Evolutionary conservation across 345 rosid species (phyloP), one percentile per base, ranked within the genome.

Genomic region (Cardamine occulta): DNA sequence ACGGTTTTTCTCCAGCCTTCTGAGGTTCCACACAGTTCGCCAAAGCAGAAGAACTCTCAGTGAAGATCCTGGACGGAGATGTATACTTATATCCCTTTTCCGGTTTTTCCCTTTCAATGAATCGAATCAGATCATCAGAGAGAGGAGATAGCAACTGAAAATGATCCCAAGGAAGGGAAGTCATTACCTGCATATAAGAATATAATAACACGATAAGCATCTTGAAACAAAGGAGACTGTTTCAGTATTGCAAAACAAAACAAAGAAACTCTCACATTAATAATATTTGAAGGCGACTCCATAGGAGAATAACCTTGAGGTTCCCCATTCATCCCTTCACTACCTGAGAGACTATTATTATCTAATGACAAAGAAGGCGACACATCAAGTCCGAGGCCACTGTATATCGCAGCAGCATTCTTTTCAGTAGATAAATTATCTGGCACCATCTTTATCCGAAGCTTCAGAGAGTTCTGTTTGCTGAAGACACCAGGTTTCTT

Each of bases 371-470:
- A 84, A 56, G 96, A 88, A 59, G 98, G 99, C 8, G 98, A 92
- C 59, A 72, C 80, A 74, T 89, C 97, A 81, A 95, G 99, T 61
- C 99, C 99, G 59, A 92, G 96, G 58, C 93, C 97, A 83, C 93
- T 87, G 80, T 92, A 89, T 74, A 95, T 88, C 29, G 84, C 97
- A 61, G 84, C 97, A 78, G 87, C 93, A 84, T 86, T 95, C 66
- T 88, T 90, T 82, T 73, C 80, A 49, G 90, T 80, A 35, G 85
- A 74, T 84, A 86, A 80, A 86, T 86, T 91, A 81, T 88, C 94
- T 47, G 96, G 78, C 72, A 95, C 92, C 77, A 89, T 80, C 88
- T 85, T 92, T 53, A 88, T 85, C 79, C 96, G 87, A 68, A 95
- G 84, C 85, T 87, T 93, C 66, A 88, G 76, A 80, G 80, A 78